Evolutionary conservation across 371 early-diverging fungal genomes (phyloP).

Genomic region (Mortierella sp.): DNA sequence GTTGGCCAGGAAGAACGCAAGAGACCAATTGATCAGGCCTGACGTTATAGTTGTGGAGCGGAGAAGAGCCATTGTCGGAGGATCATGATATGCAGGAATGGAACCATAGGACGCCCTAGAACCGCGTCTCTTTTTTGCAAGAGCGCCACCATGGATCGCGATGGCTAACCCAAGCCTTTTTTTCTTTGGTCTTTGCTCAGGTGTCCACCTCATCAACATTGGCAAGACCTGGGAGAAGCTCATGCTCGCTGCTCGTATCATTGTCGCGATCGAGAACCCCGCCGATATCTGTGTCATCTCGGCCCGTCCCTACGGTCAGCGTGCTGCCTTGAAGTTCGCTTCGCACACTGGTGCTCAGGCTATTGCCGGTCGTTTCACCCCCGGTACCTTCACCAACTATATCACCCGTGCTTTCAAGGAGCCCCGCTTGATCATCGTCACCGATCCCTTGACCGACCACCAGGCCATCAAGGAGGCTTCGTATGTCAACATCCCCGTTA

Average conservation of each 20-base stretch:
- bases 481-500: conserved; percentile 99
- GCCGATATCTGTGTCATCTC: conserved; percentile 96
- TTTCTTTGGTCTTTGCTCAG: conserved; percentile 34
- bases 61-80: too few relatives aligned
- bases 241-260: conserved; percentile 98
- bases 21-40: too few relatives aligned
- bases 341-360: conserved; percentile 97
- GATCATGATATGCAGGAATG: too few relatives aligned
- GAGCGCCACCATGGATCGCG: too few relatives aligned
- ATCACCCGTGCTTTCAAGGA: conserved; percentile 98
- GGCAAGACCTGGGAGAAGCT: conserved; percentile 99
- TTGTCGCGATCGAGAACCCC: conserved; percentile 96
- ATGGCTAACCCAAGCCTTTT: not conserved
- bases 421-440: conserved; percentile 97
- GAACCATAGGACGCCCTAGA: too few relatives aligned
- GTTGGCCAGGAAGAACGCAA: too few relatives aligned
- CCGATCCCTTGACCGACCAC: conserved; percentile 98
- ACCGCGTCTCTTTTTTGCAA: too few relatives aligned
- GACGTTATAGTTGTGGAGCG: too few relatives aligned
- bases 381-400: conserved; percentile 99
- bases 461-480: conserved; percentile 99
- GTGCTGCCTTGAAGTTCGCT: conserved; percentile 99
- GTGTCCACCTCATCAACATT: conserved; percentile 97
- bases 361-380: conserved; percentile 99
- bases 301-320: conserved; percentile 97